Percentiles rank a stretch among this genome's conserved stretches.
phyloP scores from a whole-genome alignment of 2,329 filamentous ascomycete genomes.

The Lasiodiplodia citricola region DNA sequence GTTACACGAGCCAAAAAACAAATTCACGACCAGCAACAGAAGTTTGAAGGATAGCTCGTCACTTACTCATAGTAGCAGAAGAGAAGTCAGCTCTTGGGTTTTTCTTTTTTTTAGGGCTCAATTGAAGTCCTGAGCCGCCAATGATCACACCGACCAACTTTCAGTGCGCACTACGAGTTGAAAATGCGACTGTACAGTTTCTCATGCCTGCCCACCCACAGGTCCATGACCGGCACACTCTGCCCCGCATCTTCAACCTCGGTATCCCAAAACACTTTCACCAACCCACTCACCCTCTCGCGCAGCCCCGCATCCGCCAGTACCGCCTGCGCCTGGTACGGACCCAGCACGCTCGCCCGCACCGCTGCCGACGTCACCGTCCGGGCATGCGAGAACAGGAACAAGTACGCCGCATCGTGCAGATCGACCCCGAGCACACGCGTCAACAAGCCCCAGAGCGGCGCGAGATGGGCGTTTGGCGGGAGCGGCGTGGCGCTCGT shows the following conservation, averaged over 20 bases:
- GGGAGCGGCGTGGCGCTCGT: conserved; percentile 30
- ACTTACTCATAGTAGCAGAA: not conserved
- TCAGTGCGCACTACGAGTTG: conserved; percentile 65
- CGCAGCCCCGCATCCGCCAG: conserved; percentile 67
- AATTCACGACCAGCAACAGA: not conserved
- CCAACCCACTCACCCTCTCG: conserved; percentile 60
- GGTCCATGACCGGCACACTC: conserved; percentile 76
- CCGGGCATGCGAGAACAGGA: conserved; percentile 77
- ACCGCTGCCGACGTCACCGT: conserved; percentile 78
- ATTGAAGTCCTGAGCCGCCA: not conserved
- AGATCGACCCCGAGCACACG: conserved; percentile 64
- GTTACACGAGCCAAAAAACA: not conserved
- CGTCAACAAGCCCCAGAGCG: conserved; percentile 72
- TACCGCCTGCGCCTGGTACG: conserved; percentile 78
- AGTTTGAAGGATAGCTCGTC: too few relatives aligned
- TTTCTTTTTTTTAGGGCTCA: not conserved
- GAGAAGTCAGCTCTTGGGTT: not conserved
- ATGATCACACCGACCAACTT: conserved; percentile 20
- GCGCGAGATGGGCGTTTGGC: conserved; percentile 67
- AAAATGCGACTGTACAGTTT: conserved; percentile 85
- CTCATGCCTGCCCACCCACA: conserved; percentile 85
- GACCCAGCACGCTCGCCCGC: conserved; percentile 76
- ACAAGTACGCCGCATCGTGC: conserved; percentile 73
- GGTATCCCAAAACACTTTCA: conserved; percentile 66
- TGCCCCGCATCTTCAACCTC: conserved; percentile 72